These are phyloP conservation scores for Sutorius australiensis DNA, from an alignment of 768 basidiomycete genomes.

Conservation along the genomic window DNA sequence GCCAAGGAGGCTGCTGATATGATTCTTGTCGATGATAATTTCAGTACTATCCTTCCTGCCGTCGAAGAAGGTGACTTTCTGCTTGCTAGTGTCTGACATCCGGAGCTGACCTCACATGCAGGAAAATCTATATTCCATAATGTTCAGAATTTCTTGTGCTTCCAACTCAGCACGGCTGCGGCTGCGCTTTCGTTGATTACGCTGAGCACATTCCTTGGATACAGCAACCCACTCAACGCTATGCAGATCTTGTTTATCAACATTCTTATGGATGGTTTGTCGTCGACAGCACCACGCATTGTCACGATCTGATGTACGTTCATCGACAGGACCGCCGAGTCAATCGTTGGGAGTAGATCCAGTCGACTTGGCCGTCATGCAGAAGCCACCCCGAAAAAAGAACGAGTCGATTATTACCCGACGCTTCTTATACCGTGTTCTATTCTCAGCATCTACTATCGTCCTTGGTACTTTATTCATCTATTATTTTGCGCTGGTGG, in stretches of 20 bases:
- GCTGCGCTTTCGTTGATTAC: conserved; percentile 95
- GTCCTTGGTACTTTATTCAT: conserved; percentile 85
- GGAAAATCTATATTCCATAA: conserved; percentile 99
- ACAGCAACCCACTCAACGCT: conserved; percentile 91
- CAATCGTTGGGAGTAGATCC: conserved; percentile 97
- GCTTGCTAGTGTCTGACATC: not conserved
- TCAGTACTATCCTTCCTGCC: conserved; percentile 89
- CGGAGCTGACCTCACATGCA: conserved; percentile 23
- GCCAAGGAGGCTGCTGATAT: conserved; percentile 98
- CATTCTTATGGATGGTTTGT: conserved; percentile 93
- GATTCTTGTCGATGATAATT: conserved; percentile 96
- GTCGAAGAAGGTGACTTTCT: conserved; percentile 70
- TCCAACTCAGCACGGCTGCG: conserved; percentile 97
- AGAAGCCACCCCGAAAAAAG: conserved; percentile 87
- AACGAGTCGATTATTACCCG: conserved; percentile 82
- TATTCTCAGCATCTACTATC: conserved; percentile 93
- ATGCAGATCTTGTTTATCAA: conserved; percentile 99
- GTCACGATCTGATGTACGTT: not conserved
- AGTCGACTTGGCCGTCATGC: conserved; percentile 91
- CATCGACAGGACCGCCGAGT: conserved; percentile 74
- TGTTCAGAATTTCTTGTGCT: conserved; percentile 95
- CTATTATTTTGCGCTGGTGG: conserved; percentile 70
- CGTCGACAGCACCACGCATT: not conserved
- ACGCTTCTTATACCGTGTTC: conserved; percentile 69
- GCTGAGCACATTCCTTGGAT: conserved; percentile 82